Base-by-base conservation (phyloP, 352 stramenopile genomes). In the Phytophthora fragariae region DNA sequence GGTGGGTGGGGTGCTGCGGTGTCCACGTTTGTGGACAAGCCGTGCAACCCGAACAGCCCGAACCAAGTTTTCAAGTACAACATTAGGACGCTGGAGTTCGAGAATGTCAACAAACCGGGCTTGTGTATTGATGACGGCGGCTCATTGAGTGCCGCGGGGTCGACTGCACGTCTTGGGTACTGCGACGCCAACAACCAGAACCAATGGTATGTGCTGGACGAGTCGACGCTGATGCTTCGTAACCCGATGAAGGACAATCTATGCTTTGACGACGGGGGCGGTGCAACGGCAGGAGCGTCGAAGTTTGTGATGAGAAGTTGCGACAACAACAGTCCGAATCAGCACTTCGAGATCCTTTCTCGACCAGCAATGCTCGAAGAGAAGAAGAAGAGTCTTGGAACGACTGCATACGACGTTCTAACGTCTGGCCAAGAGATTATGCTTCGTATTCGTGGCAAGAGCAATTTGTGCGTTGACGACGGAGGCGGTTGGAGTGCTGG, bases 231-330 rank as follows among this genome's bases (percentile, higher is more conserved):
- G n/a, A 76, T 81, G 72, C 62, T 85, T 29, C 62, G 49, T 17
- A 82, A 72, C 65, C 72, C 78, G 4, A 59, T 62, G 56, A 82
- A 82, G 49, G 55, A 53, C 8, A 70, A 79, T 41, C 29, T 85
- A 11, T 85, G 79, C 33, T 64, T 83, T 44, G 73, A 86, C 39
- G 73, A 84, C 21, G 72, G 72, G 14, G 72, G 72, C 12, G 72
- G 56, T 15, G 54, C 35, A 15, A 50, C 19, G 1, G 49, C 67
- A 11, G 68, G 31, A 11, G 47, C 49, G 3, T 55, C 68, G 1
- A 63, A 65, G 19, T 77, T 77, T 37, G 19, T 33, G 10, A 58
- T 73, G 44, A 50, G 33, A 56, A 39, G 46, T 24, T 78, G 77
- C 62, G 66, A 72, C 49, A 29, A 55, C 27, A 59, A 50, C 46